Evolutionary conservation across 2,329 filamentous ascomycete genomes (phyloP), one percentile per base, ranked within the genome.

Genomic region (Gnomoniopsis sp.): DNA sequence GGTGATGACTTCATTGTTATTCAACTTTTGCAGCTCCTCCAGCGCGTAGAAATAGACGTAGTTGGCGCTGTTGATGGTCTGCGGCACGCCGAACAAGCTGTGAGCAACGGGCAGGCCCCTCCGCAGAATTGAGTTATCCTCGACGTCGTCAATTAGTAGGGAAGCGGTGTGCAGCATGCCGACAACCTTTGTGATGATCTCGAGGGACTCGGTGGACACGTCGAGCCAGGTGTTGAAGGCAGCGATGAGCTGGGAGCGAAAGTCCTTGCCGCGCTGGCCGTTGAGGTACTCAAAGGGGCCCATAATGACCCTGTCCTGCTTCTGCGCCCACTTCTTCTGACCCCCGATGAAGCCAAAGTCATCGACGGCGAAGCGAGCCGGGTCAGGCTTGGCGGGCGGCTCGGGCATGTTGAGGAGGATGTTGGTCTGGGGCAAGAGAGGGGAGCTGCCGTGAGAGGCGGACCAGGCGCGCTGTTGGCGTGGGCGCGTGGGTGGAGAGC

Each of bases 51-150:
- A 95, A 78, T 95, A 96, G 60, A 93, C 84, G 74, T 96, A 96
- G 74, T 96, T 96, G 63, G 91, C 90, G 52, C 87, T 89, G 74
- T 96, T 96, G 75, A 96, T 95, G 47, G 91, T 95, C 74, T 96
- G 91, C 6, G 91, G 87, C 3, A 88, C 86, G 62, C 91, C 91
- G 69, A 93, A 96, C 66, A 96, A 91, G 71, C 79, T 85, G 74
- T 96, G 90, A 3, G 91, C 89, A 21, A 93, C 91, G 14, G 91
- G 91, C 43, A 90, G 81, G 46, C 91, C 91, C 44, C 91, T 84
- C 44, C 91, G 87, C 30, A 96, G 80, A 62, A 58, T 52, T 23
- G 49, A 55, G 51, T 83, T 86, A 74, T 96, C 91, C 76, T 96
- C 90, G 7, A 96, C 91, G 71, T 96, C 92, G 74, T 96, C 91